A percentile compares a stretch with the other conserved stretches of the same genome.
Conservation (phyloP, 2,329 filamentous ascomycete species). For the Fusarium tjaetaba region DNA sequence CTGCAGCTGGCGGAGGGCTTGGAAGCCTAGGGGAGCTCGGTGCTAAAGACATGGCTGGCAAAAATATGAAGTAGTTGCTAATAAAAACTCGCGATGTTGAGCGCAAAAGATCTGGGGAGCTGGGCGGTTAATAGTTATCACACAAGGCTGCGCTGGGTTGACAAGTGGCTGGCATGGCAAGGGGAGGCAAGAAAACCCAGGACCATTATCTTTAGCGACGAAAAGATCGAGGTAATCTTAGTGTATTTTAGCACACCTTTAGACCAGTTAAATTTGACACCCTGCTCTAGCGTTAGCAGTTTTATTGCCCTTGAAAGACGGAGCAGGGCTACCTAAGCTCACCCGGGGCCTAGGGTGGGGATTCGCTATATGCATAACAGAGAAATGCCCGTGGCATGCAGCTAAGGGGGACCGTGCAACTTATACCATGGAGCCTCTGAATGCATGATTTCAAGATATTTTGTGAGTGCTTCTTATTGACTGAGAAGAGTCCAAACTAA, state of each 20-base stretch:
- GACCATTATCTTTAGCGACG: not conserved
- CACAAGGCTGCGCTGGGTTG: slow-evolving; percentile 28
- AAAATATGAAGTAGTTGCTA: slow-evolving; percentile 13
- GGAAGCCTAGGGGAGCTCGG: slow-evolving; percentile 91
- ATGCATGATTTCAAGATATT: not conserved
- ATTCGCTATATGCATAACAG: slow-evolving; percentile 40
- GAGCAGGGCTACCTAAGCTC: slow-evolving; percentile 18
- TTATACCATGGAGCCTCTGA: slow-evolving; percentile 2
- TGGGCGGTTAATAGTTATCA: slow-evolving; percentile 31
- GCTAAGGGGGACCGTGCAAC: slow-evolving; percentile 38
- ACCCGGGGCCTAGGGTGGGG: not conserved
- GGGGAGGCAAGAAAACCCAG: not conserved
- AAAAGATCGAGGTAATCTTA: not conserved
- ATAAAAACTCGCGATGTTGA: slow-evolving; percentile 13
- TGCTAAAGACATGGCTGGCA: slow-evolving; percentile 62
- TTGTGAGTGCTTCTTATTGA: not conserved
- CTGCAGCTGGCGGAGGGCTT: slow-evolving; percentile 91
- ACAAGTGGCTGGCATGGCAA: slow-evolving; percentile 23
- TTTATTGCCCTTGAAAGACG: not conserved
- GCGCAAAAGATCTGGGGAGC: slow-evolving; percentile 21
- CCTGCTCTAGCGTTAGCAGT: not conserved
- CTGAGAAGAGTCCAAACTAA: not conserved
- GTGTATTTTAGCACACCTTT: too few species aligned
- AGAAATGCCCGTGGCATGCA: slow-evolving; percentile 8
- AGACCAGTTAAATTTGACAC: not conserved